phyloP scores from a whole-genome alignment of 2,329 filamentous ascomycete species.

The Alternaria sp. region DNA sequence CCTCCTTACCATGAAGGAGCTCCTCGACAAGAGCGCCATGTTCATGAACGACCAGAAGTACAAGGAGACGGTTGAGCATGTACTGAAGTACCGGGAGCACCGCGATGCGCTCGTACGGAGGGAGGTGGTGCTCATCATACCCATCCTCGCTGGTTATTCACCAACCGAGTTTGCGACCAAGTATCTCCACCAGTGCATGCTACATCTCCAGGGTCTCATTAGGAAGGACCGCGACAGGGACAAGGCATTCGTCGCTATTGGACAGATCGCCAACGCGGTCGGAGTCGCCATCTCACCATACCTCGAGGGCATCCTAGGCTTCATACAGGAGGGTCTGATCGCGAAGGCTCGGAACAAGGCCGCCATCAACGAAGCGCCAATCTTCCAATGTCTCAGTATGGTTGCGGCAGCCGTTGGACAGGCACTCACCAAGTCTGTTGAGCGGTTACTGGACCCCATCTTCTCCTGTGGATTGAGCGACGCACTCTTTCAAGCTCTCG shows the following conservation, averaged over 20 bases:
- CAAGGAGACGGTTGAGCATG: conserved; percentile 88
- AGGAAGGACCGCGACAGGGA: conserved; percentile 92
- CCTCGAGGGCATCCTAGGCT: conserved; percentile 89
- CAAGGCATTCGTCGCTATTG: conserved; percentile 93
- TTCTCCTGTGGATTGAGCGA: conserved; percentile 95
- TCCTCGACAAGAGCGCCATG: conserved; percentile 95
- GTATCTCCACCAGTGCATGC: conserved; percentile 95
- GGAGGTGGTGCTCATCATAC: conserved; percentile 89
- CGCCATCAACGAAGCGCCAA: conserved; percentile 69
- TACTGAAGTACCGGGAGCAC: conserved; percentile 91
- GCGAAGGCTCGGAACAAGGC: conserved; percentile 72
- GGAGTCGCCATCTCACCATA: conserved; percentile 95
- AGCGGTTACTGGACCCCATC: conserved; percentile 91
- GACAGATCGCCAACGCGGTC: conserved; percentile 94
- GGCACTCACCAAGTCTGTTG: conserved; percentile 97
- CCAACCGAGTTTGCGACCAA: conserved; percentile 86
- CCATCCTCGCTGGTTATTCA: conserved; percentile 89
- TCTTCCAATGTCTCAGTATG: conserved; percentile 98
- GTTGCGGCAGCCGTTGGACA: conserved; percentile 94
- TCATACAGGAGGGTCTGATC: conserved; percentile 89
- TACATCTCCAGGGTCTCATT: conserved; percentile 89
- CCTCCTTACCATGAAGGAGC: conserved; percentile 86
- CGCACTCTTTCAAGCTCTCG: conserved; percentile 90
- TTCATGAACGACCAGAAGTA: conserved; percentile 95
- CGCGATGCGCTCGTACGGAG: conserved; percentile 85